A percentile compares a stretch with the other conserved stretches of the same genome.
Evolutionary conservation across 2,329 filamentous ascomycete species (phyloP).

Genomic region (Pseudocercospora fuligena): DNA sequence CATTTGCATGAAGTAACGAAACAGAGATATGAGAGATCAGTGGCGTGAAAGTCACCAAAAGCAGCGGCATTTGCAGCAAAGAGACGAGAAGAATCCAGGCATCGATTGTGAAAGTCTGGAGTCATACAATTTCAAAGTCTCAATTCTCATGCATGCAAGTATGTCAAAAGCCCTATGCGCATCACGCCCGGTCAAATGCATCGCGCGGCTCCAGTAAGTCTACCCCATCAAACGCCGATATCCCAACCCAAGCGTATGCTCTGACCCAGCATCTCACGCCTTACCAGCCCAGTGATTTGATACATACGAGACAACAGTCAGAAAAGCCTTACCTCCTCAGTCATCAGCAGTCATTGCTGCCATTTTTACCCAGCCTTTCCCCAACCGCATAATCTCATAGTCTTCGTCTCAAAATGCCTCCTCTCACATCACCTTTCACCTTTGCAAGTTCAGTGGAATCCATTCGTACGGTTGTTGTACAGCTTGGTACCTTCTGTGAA

Average conservation of each 20-base stretch:
- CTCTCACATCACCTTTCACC: not conserved
- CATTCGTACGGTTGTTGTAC: slow-evolving; percentile 11
- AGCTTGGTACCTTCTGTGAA: slow-evolving; percentile 69
- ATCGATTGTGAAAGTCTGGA: not conserved
- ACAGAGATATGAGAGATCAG: slow-evolving; percentile 7
- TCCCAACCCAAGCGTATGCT: slow-evolving; percentile 4
- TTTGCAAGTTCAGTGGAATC: slow-evolving; percentile 10
- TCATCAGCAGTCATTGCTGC: slow-evolving; percentile 2
- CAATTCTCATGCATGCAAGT: slow-evolving; percentile 2
- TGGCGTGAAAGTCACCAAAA: slow-evolving; percentile 7
- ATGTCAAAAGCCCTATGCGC: not conserved
- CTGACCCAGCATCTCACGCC: slow-evolving; percentile 5
- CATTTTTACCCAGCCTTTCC: not conserved
- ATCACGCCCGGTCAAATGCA: not conserved
- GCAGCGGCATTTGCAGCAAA: slow-evolving; percentile 11
- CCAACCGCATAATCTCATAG: slow-evolving; percentile 12
- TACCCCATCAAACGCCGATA: slow-evolving; percentile 12
- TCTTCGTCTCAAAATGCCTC: slow-evolving; percentile 5
- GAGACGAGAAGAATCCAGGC: not conserved
- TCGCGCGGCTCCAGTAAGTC: not conserved
- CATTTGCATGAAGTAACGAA: slow-evolving; percentile 11
- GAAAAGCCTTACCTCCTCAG: slow-evolving; percentile 9
- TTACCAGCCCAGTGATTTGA: not conserved
- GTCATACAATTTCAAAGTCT: not conserved
- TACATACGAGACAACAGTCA: slow-evolving; percentile 11